These are phyloP conservation scores for Euphrasia confusa DNA, from an alignment of 257 asterid genomes.

Conservation along the genomic window DNA sequence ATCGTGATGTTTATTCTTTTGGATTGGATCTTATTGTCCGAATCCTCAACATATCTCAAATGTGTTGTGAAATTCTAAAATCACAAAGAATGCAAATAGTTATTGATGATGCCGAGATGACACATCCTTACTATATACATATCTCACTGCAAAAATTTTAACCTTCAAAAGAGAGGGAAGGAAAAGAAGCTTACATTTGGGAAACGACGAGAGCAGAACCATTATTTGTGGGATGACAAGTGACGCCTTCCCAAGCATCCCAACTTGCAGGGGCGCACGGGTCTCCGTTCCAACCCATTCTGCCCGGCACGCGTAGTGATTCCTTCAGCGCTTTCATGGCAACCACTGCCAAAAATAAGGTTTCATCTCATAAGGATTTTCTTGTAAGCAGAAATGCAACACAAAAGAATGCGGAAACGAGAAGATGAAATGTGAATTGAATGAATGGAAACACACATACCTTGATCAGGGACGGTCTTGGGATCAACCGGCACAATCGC, in stretches of 20 bases:
- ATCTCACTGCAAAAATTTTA: background rate
- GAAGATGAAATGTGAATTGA: background rate
- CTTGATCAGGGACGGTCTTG: constrained; percentile 75
- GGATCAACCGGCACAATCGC: constrained; percentile 87
- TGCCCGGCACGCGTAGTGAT: constrained; percentile 81
- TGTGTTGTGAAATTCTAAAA: too few species aligned
- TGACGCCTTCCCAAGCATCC: constrained; percentile 99
- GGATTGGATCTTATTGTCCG: too few species aligned
- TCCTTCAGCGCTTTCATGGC: constrained; percentile 94
- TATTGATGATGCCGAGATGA: background rate
- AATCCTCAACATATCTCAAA: too few species aligned
- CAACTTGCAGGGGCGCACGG: constrained; percentile 96
- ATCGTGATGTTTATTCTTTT: too few species aligned
- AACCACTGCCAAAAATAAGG: constrained; percentile 41
- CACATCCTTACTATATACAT: background rate
- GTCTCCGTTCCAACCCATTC: constrained; percentile 99
- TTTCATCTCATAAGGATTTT: too few species aligned
- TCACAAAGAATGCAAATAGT: background rate
- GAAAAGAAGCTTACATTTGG: constrained; percentile 58
- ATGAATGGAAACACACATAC: constrained; percentile 25
- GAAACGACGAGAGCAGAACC: constrained; percentile 63
- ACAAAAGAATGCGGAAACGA: background rate
- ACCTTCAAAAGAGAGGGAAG: background rate
- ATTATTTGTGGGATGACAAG: constrained; percentile 59
- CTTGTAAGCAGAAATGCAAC: background rate